A percentile compares a stretch with the other conserved stretches of the same genome.
Evolutionary conservation across 805 yeast species (phyloP).

Genomic region (Metschnikowia aberdeeniae): DNA sequence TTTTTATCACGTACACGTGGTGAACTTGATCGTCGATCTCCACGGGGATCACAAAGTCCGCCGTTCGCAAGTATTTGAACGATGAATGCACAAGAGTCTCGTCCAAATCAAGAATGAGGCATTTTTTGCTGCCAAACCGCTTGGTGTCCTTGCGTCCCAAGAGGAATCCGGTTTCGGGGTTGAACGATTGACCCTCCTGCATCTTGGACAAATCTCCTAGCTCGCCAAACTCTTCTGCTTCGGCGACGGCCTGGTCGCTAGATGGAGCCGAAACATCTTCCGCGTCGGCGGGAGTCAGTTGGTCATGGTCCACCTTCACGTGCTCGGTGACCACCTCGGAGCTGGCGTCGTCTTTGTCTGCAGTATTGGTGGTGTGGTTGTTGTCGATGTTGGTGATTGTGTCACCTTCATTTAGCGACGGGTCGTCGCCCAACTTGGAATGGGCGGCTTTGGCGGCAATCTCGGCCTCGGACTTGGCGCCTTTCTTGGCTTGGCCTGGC

Average conservation of each 20-base stretch:
- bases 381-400: slow-evolving; percentile 37
- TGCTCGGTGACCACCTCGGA: background rate
- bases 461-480: slow-evolving; percentile 1
- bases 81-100: slow-evolving; percentile 96
- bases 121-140: slow-evolving; percentile 62
- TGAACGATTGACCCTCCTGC: slow-evolving; percentile 68
- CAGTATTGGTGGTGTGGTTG: slow-evolving; percentile 1
- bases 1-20: slow-evolving; percentile 90
- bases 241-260: background rate
- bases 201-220: slow-evolving; percentile 50
- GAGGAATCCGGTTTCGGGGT: slow-evolving; percentile 59
- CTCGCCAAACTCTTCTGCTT: background rate
- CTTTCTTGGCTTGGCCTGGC: background rate
- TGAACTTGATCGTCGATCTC: slow-evolving; percentile 91
- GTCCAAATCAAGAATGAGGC: slow-evolving; percentile 87
- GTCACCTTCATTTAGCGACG: slow-evolving; percentile 39
- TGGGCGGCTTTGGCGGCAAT: slow-evolving; percentile 14
- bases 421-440: slow-evolving; percentile 33
- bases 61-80: slow-evolving; percentile 84
- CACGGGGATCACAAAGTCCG: slow-evolving; percentile 96
- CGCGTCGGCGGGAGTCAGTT: background rate
- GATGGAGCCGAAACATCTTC: background rate
- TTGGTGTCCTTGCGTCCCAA: slow-evolving; percentile 50
- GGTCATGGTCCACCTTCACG: slow-evolving; percentile 1
- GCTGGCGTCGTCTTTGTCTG: slow-evolving; percentile 1